phyloP scores from a whole-genome alignment of 2,329 filamentous ascomycete genomes.

The Exophiala bonariae region DNA sequence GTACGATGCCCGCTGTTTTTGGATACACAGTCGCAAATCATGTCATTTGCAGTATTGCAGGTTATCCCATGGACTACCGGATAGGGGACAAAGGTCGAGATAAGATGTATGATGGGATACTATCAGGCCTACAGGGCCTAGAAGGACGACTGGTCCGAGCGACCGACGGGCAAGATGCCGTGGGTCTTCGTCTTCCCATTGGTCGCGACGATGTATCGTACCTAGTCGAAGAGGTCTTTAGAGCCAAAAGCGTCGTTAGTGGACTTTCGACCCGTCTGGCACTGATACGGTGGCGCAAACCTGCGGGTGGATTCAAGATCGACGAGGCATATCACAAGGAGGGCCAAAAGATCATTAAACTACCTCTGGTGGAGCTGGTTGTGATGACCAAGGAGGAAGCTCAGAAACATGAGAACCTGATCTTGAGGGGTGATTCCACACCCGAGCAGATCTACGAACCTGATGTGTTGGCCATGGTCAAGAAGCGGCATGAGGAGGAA shows the following conservation, averaged over 20 bases:
- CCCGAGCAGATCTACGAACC: constrained; percentile 73
- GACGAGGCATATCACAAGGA: constrained; percentile 60
- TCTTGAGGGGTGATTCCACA: constrained; percentile 68
- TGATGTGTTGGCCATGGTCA: constrained; percentile 66
- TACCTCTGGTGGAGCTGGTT: constrained; percentile 72
- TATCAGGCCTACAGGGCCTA: constrained; percentile 70
- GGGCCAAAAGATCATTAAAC: constrained; percentile 74
- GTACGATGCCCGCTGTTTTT: constrained; percentile 97
- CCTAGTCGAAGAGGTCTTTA: constrained; percentile 84
- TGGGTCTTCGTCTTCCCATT: constrained; percentile 77
- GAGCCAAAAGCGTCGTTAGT: constrained; percentile 78
- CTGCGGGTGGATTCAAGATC: constrained; percentile 57
- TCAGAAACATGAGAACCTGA: constrained; percentile 72
- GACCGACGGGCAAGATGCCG: constrained; percentile 46
- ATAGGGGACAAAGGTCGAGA: constrained; percentile 77
- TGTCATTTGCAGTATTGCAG: constrained; percentile 76
- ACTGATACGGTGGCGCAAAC: constrained; percentile 77
- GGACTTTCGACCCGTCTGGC: constrained; percentile 77
- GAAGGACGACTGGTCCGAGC: constrained; percentile 73
- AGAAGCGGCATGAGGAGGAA: constrained; percentile 67
- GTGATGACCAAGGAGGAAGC: constrained; percentile 92
- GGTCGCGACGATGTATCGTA: constrained; percentile 82
- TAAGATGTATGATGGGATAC: constrained; percentile 86
- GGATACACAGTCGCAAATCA: constrained; percentile 91
- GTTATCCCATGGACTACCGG: constrained; percentile 80